These are phyloP conservation scores for Zarea fungicola DNA, from an alignment of 2,329 filamentous ascomycete genomes.

Conservation along the genomic window DNA sequence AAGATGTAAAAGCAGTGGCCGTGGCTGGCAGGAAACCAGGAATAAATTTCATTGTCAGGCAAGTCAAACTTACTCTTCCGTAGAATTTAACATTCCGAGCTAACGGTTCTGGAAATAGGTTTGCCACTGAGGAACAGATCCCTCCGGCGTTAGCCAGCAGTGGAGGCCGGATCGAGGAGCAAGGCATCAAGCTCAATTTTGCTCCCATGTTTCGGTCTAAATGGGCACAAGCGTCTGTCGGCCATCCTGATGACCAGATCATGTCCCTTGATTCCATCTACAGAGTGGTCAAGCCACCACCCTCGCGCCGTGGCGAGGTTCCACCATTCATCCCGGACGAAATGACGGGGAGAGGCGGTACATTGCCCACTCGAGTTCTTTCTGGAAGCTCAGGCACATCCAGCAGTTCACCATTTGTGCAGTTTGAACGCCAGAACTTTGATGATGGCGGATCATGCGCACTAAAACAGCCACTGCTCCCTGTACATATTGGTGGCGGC, in stretches of 20 bases:
- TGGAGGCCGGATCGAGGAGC: slow-evolving; percentile 21
- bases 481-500: not conserved
- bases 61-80: slow-evolving; percentile 5
- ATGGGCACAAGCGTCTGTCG: slow-evolving; percentile 21
- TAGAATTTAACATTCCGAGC: too few relatives aligned
- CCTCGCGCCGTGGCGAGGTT: slow-evolving; percentile 2
- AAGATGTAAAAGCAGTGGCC: slow-evolving; percentile 21
- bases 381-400: not conserved
- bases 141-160: slow-evolving; percentile 20
- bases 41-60: slow-evolving; percentile 26
- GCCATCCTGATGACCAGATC: slow-evolving; percentile 1
- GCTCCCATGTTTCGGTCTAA: slow-evolving; percentile 27
- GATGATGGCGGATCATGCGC: not conserved
- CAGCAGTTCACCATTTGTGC: not conserved
- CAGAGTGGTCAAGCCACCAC: not conserved
- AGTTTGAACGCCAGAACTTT: not conserved
- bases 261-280: not conserved
- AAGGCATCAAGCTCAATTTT: slow-evolving; percentile 22
- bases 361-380: not conserved
- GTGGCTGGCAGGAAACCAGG: not conserved
- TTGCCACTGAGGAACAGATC: slow-evolving; percentile 17
- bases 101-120: too few relatives aligned
- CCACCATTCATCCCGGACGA: not conserved
- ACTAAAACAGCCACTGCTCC: not conserved
- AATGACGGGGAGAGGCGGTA: not conserved